Evolutionary conservation across 495 filamentous ascomycete genomes (phyloP).

Genomic region (Hypoxylon cercidicola): DNA sequence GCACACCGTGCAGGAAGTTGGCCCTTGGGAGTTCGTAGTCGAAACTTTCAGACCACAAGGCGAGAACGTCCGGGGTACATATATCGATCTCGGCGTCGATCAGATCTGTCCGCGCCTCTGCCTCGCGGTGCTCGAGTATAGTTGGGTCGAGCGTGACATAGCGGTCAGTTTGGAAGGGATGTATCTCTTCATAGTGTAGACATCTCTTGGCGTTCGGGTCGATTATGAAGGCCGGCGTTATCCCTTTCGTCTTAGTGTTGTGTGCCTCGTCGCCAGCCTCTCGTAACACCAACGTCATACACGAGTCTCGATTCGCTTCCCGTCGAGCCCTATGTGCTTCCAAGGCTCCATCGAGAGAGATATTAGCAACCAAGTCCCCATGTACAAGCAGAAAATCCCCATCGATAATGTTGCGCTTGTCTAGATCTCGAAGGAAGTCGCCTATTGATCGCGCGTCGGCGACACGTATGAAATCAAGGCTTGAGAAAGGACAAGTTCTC

Average conservation of each 20-base stretch:
- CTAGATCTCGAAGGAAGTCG: constrained; percentile 94
- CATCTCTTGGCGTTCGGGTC: constrained; percentile 84
- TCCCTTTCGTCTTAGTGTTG: constrained; percentile 75
- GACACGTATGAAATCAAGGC: constrained; percentile 85
- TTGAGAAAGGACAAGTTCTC: constrained; percentile 82
- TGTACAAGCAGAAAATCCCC: constrained; percentile 93
- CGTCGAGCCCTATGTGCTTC: constrained; percentile 82
- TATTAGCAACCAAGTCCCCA: constrained; percentile 92
- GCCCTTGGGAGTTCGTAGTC: constrained; percentile 90
- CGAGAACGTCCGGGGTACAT: constrained; percentile 93
- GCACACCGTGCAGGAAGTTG: constrained; percentile 88
- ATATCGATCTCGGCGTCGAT: constrained; percentile 98
- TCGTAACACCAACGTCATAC: constrained; percentile 96
- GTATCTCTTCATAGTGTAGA: constrained; percentile 89
- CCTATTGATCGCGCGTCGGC: constrained; percentile 84
- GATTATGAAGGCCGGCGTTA: constrained; percentile 85
- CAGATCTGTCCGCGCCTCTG: constrained; percentile 86
- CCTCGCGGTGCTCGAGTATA: constrained; percentile 69
- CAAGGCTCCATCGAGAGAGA: constrained; percentile 83
- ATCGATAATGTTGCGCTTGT: constrained; percentile 84
- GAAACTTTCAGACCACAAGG: constrained; percentile 96
- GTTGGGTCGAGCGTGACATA: constrained; percentile 74
- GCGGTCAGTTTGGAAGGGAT: constrained; percentile 58
- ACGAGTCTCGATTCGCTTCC: constrained; percentile 87
- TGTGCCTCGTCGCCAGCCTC: constrained; percentile 76